Percentiles rank a stretch among this genome's conserved stretches.
Conservation (phyloP, 768 basidiomycete species). For the Leccinum subtestaceum region DNA sequence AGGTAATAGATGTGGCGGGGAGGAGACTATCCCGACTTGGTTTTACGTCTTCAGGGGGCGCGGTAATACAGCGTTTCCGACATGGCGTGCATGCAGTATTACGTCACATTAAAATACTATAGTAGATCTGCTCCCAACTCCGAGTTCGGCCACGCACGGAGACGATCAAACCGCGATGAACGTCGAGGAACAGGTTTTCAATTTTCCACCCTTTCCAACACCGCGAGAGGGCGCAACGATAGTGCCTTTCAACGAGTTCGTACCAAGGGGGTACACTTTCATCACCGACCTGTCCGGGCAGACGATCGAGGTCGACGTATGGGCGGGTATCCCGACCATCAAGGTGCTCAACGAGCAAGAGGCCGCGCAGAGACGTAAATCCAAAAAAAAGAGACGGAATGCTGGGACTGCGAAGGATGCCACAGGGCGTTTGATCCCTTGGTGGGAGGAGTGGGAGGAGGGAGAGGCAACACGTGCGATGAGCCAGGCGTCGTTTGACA, state of each 20-base stretch:
- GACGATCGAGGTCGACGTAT: conserved; percentile 27
- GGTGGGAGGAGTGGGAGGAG: conserved; percentile 36
- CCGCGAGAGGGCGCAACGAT: conserved; percentile 40
- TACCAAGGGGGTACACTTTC: conserved; percentile 22
- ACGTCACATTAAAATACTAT: not conserved
- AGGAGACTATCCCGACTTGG: not conserved
- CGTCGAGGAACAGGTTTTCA: not conserved
- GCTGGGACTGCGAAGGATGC: conserved; percentile 24
- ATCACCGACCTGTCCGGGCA: conserved; percentile 8
- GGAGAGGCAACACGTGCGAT: conserved; percentile 21
- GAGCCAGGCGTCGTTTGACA: conserved; percentile 22
- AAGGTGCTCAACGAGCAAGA: conserved; percentile 28
- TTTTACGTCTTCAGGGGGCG: not conserved
- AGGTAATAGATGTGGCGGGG: not conserved
- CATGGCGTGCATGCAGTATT: not conserved
- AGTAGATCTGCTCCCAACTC: not conserved
- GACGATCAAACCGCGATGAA: not conserved
- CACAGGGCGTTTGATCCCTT: conserved; percentile 24
- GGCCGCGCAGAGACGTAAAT: conserved; percentile 14
- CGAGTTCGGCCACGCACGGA: not conserved
- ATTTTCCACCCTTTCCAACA: conserved; percentile 50
- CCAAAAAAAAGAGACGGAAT: conserved; percentile 8
- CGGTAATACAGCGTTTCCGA: not conserved
- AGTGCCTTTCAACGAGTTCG: conserved; percentile 43
- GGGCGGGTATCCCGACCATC: conserved; percentile 23